phyloP scores from a whole-genome alignment of 371 early-diverging fungal species.

The Syncephalastrum monosporum region DNA sequence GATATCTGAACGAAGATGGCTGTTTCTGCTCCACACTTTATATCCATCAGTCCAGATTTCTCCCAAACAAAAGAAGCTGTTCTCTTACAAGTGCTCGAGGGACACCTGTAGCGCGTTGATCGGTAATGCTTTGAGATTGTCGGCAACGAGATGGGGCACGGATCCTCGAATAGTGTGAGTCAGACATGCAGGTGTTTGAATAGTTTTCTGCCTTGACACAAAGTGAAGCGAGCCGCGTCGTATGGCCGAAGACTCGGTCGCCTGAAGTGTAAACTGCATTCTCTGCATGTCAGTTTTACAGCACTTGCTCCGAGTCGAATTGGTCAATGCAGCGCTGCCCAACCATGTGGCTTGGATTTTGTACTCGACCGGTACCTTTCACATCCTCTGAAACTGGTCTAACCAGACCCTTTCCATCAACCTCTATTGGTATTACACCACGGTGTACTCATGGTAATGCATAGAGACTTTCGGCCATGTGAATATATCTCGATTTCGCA shows the following conservation, averaged over 20 bases:
- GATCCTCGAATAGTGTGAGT: slow-evolving; percentile 71
- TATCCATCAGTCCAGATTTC: background rate
- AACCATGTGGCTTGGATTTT: background rate
- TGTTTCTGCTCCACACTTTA: slow-evolving; percentile 45
- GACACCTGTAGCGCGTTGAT: slow-evolving; percentile 49
- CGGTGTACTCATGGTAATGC: no score
- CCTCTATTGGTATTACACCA: no score
- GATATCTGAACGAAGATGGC: slow-evolving; percentile 49
- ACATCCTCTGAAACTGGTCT: background rate
- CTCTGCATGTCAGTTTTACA: no score
- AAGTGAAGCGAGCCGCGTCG: slow-evolving; percentile 46
- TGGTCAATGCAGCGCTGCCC: background rate
- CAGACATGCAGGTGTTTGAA: slow-evolving; percentile 71
- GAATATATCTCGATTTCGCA: no score
- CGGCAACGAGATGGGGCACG: slow-evolving; percentile 74
- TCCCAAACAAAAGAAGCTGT: background rate
- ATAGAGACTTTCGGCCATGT: no score
- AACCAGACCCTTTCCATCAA: slow-evolving; percentile 6
- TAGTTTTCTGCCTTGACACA: slow-evolving; percentile 29
- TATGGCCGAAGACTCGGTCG: background rate
- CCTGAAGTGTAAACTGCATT: background rate
- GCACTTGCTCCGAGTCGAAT: background rate
- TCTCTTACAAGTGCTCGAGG: slow-evolving; percentile 61
- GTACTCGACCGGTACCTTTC: background rate
- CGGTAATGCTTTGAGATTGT: slow-evolving; percentile 51